These are phyloP conservation scores for Croton laevigatus DNA, from an alignment of 441 rosid genomes.

Conservation along the genomic window DNA sequence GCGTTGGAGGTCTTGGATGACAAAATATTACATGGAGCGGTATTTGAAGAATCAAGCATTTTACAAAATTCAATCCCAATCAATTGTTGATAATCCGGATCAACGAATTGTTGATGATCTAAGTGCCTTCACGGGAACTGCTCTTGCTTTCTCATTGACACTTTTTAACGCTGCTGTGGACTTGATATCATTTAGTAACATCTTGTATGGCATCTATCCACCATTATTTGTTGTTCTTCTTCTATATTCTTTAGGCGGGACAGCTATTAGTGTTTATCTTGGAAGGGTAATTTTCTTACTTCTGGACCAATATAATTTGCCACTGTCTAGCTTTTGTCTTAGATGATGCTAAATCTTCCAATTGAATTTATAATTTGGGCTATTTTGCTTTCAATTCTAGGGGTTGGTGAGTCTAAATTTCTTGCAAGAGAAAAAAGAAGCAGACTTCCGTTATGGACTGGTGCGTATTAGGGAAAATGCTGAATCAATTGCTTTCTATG, in stretches of 20 bases:
- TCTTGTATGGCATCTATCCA: conserved; percentile 86
- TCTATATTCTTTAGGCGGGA: conserved; percentile 79
- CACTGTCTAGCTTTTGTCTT: neutral
- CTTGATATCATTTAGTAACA: conserved; percentile 93
- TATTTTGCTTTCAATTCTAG: conserved; percentile 38
- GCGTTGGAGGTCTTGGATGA: conserved; percentile 99
- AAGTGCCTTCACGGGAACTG: conserved; percentile 83
- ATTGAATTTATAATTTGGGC: neutral
- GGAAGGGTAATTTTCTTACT: conserved; percentile 61
- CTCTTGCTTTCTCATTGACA: conserved; percentile 79
- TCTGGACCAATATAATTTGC: neutral
- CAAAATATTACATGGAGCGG: conserved; percentile 77
- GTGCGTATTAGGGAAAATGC: conserved; percentile 97
- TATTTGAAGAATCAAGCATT: conserved; percentile 68
- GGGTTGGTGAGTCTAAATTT: conserved; percentile 84
- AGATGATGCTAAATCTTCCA: neutral
- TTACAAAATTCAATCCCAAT: conserved; percentile 93
- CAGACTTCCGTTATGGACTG: conserved; percentile 95
- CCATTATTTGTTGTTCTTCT: conserved; percentile 82
- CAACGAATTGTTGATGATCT: conserved; percentile 94
- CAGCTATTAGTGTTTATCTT: conserved; percentile 73
- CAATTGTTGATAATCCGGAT: conserved; percentile 89
- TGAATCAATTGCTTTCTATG: conserved; percentile 92
- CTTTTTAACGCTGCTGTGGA: conserved; percentile 81
- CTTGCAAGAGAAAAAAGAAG: conserved; percentile 97